These are phyloP conservation scores for Antrodiella citrinella DNA, from an alignment of 768 basidiomycete species.

Conservation along the genomic window DNA sequence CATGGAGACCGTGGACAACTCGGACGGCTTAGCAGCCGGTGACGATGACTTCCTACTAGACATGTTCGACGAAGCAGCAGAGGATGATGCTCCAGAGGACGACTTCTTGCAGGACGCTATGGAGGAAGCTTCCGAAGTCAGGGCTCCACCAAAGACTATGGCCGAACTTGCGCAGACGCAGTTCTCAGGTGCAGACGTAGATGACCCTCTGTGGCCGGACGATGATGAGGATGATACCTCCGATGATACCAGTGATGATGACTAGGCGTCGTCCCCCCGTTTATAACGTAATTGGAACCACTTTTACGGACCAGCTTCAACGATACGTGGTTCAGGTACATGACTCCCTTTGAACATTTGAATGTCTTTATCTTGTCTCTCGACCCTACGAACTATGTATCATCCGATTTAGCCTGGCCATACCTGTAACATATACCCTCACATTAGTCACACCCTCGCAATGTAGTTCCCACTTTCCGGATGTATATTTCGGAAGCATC, in stretches of 20 bases:
- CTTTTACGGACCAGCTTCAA: no score
- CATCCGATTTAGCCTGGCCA: background rate
- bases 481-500: background rate
- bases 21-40: background rate
- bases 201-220: slow-evolving; percentile 12
- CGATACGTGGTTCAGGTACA: no score
- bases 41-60: slow-evolving; percentile 1
- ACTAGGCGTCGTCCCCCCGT: no score
- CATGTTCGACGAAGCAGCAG: slow-evolving; percentile 8
- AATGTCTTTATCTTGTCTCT: no score
- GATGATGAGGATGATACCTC: slow-evolving; percentile 21
- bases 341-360: no score
- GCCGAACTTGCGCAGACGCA: slow-evolving; percentile 2
- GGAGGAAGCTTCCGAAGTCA: slow-evolving; percentile 11
- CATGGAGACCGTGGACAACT: slow-evolving; percentile 5
- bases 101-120: slow-evolving; percentile 4
- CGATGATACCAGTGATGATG: slow-evolving; percentile 21
- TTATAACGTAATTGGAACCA: no score
- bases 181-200: background rate
- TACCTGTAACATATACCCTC: background rate
- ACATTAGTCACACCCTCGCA: background rate
- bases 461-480: background rate
- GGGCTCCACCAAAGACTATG: background rate
- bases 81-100: slow-evolving; percentile 12
- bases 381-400: no score